Evolutionary conservation across 192 early-diverging fungal species (phyloP), one percentile per base, ranked within the genome.

Genomic region (Cetraspora pellucida): DNA sequence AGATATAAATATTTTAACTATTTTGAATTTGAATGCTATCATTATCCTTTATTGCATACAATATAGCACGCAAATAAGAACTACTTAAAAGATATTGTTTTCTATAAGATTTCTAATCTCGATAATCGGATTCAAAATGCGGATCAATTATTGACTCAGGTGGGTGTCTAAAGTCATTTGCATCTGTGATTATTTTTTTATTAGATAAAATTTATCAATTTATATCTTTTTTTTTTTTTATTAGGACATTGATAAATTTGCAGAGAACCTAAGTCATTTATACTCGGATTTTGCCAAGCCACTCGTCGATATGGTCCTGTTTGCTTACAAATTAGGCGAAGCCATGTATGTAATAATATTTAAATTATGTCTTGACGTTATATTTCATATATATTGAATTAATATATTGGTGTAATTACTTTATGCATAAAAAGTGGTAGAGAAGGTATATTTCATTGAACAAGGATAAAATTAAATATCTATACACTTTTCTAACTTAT

Each of bases 31-130:
- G 10, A 37, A 65, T 44, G 1, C 6, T 30, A 31, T 37, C 21
- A 47, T 58, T 61, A 46, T 4, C 55, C 46, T 52, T 72, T 72
- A 21, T 16, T 19, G 4, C 19, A 25, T 37, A 37, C 1, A 37
- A 37, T 37, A 47, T 79, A 88, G 82, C 79, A 85, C 72, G 85
- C 87, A 43, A 92, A 95, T 66, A 83, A 88, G 47, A 83, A 89
- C 78, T 94, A 94, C 75, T 77, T 93, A 45, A 81, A 82, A 67
- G 91, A 89, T 58, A 93, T 93, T 81, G 91, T 90, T 5, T 94
- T 93, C 75, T 94, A 93, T 85, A 93, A 94, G 78, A 88, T 93
- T 30, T 89, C 90, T 37, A 94, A 94, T 81, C 83, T 94, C 30
- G 93, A 94, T 75, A 90, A 93, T 60, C 82, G 93, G 47, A 86